Evolutionary conservation across 306 rosid species (phyloP), one percentile per base, ranked within the genome.

Genomic region (Abrus precatorius): DNA sequence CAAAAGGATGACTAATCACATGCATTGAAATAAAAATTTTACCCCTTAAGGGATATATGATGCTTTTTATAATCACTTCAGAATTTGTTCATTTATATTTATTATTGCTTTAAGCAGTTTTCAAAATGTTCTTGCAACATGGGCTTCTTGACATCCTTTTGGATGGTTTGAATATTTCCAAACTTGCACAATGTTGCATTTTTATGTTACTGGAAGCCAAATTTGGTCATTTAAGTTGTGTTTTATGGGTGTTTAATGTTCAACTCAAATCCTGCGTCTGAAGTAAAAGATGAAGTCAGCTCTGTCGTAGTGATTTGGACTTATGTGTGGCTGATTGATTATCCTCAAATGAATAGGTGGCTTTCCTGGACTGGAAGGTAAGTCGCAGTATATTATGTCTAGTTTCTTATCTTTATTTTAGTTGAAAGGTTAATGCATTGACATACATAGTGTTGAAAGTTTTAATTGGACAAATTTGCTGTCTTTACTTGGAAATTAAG

Each of bases 341-440:
- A 44, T 59, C 53, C 30, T 84, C 76, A 69, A 48, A 63, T 69
- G 60, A 75, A 43, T 48, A 45, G 74, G 80, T 36, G 75, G 65
- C 77, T 33, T 82, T 52, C 75, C 54, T 66, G 61, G 71, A 33
- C 54, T 8, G 45, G 69, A 75, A 87, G 87, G 91, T 76, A 87
- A 84, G 82, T 44, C 40, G 53, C 72, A 66, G 79, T 29, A 53
- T 54, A 44, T 6, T 30, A 34, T 49, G 69, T 49, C 50, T 56
- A 32, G 30, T 72, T 68, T 49, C 32, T 75, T 80, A 12, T 77
- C 43, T 33, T 43, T 28, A 11, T 27, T 47, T 59, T 50, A 38
- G 72, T 77, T 75, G 27, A 45, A 32, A 57, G 47, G 40, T 64
- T 52, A 29, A 48, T 12, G 57, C 54, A 29, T 53, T 49, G 27